A percentile compares a stretch with the other conserved stretches of the same genome.
phyloP scores from a whole-genome alignment of 2,329 filamentous ascomycete genomes.

The Colletotrichum abscissum region DNA sequence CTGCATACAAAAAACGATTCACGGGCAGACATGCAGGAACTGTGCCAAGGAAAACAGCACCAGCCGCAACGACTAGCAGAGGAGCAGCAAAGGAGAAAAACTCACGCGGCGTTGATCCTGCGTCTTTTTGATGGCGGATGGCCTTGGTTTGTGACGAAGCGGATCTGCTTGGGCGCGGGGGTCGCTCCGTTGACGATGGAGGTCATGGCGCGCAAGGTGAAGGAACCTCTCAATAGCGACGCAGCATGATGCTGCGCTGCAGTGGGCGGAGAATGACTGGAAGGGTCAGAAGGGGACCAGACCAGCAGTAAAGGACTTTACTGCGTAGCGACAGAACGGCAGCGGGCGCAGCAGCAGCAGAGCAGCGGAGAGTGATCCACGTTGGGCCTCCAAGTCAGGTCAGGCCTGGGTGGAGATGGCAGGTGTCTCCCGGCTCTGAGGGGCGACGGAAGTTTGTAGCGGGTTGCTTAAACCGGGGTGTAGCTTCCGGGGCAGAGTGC shows the following conservation, averaged over 20 bases:
- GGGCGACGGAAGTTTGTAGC: not conserved
- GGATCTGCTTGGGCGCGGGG: constrained; percentile 70
- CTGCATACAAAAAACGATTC: constrained; percentile 6
- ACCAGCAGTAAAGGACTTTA: not conserved
- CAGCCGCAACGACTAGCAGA: not conserved
- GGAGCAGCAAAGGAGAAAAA: constrained; percentile 37
- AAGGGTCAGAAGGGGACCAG: constrained; percentile 4
- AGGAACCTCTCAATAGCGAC: constrained; percentile 29
- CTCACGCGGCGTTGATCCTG: constrained; percentile 82
- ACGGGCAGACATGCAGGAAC: constrained; percentile 3
- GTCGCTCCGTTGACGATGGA: constrained; percentile 52
- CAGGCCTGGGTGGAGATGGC: constrained; percentile 28
- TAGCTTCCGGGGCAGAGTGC: constrained; percentile 5
- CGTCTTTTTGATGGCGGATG: constrained; percentile 83
- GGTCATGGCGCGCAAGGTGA: constrained; percentile 35
- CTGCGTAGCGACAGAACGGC: not conserved
- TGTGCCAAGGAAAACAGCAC: not conserved
- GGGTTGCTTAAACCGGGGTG: constrained; percentile 16
- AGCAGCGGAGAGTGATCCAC: constrained; percentile 14
- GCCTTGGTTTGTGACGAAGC: constrained; percentile 86
- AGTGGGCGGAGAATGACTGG: constrained; percentile 22
- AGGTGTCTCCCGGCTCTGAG: constrained; percentile 14
- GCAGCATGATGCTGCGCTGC: constrained; percentile 35
- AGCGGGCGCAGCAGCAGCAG: not conserved
- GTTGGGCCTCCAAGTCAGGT: constrained; percentile 12